A percentile compares a stretch with the other conserved stretches of the same genome.
These are phyloP conservation scores for Obba rivulosa DNA, from an alignment of 768 basidiomycete species.

Conservation along the genomic window DNA sequence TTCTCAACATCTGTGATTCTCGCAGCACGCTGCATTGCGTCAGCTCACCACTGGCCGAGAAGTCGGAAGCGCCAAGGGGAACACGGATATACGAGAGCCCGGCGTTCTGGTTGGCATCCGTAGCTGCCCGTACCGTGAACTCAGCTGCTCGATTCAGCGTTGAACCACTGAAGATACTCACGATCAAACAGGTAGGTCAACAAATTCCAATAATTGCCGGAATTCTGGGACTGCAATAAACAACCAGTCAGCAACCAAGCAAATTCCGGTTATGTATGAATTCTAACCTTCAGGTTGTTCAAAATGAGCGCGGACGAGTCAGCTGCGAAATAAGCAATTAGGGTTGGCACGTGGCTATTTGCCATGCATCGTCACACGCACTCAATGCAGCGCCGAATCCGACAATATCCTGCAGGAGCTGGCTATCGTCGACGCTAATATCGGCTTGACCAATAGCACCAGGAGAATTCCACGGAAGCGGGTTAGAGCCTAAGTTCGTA, in stretches of 20 bases:
- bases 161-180: constrained; percentile 14
- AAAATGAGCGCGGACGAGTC: constrained; percentile 65
- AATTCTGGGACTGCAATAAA: constrained; percentile 39
- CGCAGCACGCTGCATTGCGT: not conserved
- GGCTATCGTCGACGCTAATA: constrained; percentile 52
- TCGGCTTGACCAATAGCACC: constrained; percentile 54
- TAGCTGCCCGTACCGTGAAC: constrained; percentile 30
- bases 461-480: constrained; percentile 53
- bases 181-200: constrained; percentile 54
- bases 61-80: constrained; percentile 70
- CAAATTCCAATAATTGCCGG: constrained; percentile 52
- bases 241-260: not conserved
- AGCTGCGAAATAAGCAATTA: constrained; percentile 33
- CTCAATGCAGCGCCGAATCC: constrained; percentile 69
- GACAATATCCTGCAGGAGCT: constrained; percentile 52
- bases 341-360: constrained; percentile 2
- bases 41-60: constrained; percentile 49
- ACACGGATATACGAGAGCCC: constrained; percentile 68
- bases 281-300: constrained; percentile 56
- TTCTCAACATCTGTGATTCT: not conserved
- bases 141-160: not conserved
- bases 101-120: constrained; percentile 55
- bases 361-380: constrained; percentile 17
- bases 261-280: not conserved
- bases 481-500: constrained; percentile 31